Base-by-base conservation (phyloP, 495 filamentous ascomycete species). In the Xylaria scruposa region DNA sequence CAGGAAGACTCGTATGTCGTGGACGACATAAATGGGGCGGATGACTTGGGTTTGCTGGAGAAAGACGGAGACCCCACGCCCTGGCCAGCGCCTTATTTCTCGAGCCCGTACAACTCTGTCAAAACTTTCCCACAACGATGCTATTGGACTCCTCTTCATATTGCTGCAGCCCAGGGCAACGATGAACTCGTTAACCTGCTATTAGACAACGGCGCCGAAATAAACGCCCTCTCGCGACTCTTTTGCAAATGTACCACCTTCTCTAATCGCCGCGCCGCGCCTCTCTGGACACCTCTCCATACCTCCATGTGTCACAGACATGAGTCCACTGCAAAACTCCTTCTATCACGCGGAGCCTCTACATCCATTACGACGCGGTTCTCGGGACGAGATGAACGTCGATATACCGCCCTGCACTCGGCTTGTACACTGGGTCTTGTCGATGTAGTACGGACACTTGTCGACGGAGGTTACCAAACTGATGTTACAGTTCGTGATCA, bases 221-320 rank as follows among this genome's bases (percentile, higher is more conserved):
- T 79, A 26, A 53, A 80, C 58, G 54, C 61, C 12, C 13, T 59
- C 8, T 80, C 80, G 15, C 54, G 61, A 36, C 53, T 70, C 12
- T 72, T 79, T 33, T 84, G 83, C 69, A n/a, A 66, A 29, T 84
- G 83, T 67, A 38, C 38, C 73, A 74, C 15, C 15, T 72, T 60
- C 29, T 33, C 1, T n/a, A 63, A 4, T 7, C 19, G 7, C 24
- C 2, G 13, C 1, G 10, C 17, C 46, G 61, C 47, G 0, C 77
- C 77, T 4, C 21, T 68, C 0, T 84, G 81, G 81, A 74, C 73
- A 19, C 75, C 82, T 13, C 75, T 84, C 12, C 82, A 84, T 71
- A 69, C 74, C 31, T 76, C 82, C 31, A 78, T 84, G 46, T 84
- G 82, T 70, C 77, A 80, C 36, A 63, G 71, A 13, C 75, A 74